Base-by-base conservation (phyloP, 1,284 basidiomycete genomes). In the Puccinia triticina region DNA sequence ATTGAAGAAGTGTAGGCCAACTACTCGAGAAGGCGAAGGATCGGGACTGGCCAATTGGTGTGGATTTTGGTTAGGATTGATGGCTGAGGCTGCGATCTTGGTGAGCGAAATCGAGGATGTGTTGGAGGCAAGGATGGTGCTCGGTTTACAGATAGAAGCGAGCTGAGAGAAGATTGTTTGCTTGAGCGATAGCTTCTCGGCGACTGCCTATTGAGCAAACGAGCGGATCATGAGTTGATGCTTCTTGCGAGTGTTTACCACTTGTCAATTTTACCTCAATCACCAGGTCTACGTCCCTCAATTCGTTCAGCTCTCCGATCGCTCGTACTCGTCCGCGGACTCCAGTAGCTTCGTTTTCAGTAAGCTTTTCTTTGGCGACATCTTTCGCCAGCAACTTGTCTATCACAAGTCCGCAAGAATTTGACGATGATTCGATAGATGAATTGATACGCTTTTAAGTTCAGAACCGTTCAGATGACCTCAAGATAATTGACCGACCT, bases 21-120 rank as follows among this genome's bases (percentile, higher is more conserved):
- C 92, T 61, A 94, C 93, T 74, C 92, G 89, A 55, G 90, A 89
- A 10, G 93, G 90, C 83, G 89, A 91, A 83, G 88, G 59, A 53
- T 64, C 32, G 26, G 88, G 86, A 90, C 90, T 1, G 91, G 92
- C 8, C 18, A 11, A 21, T 16, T 53, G 48, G 32, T 72, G 72
- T n/a, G 77, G 82, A 14, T 85, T 73, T 34, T 84, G 21, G 86
- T 53, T 64, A 61, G 79, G 55, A 64, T 26, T 57, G 84, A 71
- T 85, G 71, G 93, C 92, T 32, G 93, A 89, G 11, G 92, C 92
- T 0, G 96, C 95, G 82, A 98, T 93, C 88, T 96, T 95, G 34
- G 95, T 95, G 72, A 99, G 92, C 84, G 93, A 94, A 84, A 98
- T 97, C 16, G 94, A 95, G 78, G 93, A 95, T 2, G 96, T 99